These are phyloP conservation scores for Gossypium herbaceum DNA, from an alignment of 345 rosid genomes.

Conservation along the genomic window DNA sequence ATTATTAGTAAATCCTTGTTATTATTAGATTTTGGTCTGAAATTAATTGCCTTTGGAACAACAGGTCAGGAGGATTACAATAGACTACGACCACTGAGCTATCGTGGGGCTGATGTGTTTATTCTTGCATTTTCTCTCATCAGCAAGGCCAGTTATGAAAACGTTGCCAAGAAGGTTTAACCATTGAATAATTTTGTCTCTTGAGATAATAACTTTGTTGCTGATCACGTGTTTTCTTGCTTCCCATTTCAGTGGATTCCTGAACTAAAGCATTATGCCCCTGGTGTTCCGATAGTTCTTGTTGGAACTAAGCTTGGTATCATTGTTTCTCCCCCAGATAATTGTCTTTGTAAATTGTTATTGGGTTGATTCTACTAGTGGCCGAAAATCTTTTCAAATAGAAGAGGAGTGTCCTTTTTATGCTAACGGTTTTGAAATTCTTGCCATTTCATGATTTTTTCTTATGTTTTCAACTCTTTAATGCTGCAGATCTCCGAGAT, in stretches of 20 bases:
- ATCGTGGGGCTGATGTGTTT: conserved; percentile 91
- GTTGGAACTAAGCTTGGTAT: conserved; percentile 52
- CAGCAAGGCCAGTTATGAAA: conserved; percentile 99
- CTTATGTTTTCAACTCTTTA: neutral
- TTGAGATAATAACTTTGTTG: neutral
- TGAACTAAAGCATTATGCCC: conserved; percentile 25
- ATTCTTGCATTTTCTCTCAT: conserved; percentile 93
- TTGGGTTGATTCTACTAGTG: conserved; percentile 3
- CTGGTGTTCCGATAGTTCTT: conserved; percentile 58
- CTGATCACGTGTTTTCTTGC: conserved; percentile 1
- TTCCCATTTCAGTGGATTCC: conserved; percentile 21
- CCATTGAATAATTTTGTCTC: conserved; percentile 4
- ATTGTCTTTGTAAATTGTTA: neutral
- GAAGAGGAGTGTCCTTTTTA: neutral
- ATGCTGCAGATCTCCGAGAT: conserved; percentile 61
- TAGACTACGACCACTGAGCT: conserved; percentile 77
- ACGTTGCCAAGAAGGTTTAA: conserved; percentile 82
- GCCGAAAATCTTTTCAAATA: neutral
- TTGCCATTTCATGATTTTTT: neutral
- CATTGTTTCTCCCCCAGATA: neutral
- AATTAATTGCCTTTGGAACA: conserved; percentile 5
- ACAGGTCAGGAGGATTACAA: conserved; percentile 96
- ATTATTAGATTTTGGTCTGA: conserved; percentile 11
- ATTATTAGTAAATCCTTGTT: neutral
- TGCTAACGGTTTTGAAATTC: neutral